These are phyloP conservation scores for Coemansia sp. DNA, from an alignment of 192 early-diverging fungal genomes.

Conservation along the genomic window DNA sequence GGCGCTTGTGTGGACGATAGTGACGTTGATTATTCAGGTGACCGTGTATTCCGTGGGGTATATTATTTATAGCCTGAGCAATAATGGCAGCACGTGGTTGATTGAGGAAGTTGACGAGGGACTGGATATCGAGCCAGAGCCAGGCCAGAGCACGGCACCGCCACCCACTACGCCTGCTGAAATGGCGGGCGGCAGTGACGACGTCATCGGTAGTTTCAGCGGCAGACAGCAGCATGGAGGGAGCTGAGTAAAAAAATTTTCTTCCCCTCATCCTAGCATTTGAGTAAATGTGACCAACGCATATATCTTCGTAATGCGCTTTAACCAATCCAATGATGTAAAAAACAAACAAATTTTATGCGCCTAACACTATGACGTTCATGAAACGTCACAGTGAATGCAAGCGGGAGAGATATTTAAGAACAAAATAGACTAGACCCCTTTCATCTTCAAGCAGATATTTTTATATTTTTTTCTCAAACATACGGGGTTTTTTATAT, in stretches of 20 bases:
- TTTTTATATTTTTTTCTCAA: background rate
- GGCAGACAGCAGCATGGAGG: background rate
- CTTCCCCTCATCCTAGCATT: background rate
- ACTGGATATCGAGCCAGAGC: background rate
- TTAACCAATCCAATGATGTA: background rate
- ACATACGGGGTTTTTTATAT: background rate
- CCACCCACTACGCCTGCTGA: background rate
- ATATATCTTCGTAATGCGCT: background rate
- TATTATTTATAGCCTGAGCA: constrained; percentile 6
- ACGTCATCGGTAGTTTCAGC: background rate
- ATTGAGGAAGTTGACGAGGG: constrained; percentile 15
- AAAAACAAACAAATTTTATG: constrained; percentile 1
- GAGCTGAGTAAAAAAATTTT: background rate
- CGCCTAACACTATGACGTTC: background rate
- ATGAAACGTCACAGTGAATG: background rate
- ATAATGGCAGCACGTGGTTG: constrained; percentile 7
- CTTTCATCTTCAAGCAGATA: background rate
- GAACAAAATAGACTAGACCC: background rate
- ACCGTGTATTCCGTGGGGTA: constrained; percentile 15
- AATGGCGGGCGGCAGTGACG: background rate
- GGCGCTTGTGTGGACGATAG: constrained; percentile 15
- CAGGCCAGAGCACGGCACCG: background rate
- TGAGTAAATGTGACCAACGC: background rate
- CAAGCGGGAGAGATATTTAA: background rate
- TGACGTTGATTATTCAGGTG: constrained; percentile 25